Evolutionary conservation across 805 yeast species (phyloP).

Genomic region (Myxozyma neglecta): DNA sequence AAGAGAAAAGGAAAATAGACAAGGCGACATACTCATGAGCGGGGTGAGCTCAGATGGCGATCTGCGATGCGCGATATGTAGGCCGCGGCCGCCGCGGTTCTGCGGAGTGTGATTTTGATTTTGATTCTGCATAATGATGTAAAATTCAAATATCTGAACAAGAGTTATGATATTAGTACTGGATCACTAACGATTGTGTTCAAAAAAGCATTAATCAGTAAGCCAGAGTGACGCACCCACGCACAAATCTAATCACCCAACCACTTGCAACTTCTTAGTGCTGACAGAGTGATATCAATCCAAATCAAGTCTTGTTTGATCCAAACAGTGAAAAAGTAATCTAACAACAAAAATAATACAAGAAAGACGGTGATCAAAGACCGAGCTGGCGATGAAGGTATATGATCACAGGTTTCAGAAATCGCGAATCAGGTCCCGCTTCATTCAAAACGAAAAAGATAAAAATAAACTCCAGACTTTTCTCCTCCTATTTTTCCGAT

Average conservation of each 20-base stretch:
- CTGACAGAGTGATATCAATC: too few species aligned
- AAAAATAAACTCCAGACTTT: background rate
- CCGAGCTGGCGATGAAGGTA: background rate
- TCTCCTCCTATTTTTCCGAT: too few species aligned
- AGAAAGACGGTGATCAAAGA: background rate
- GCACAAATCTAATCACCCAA: too few species aligned
- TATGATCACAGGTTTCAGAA: background rate
- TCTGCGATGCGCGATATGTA: slow-evolving; percentile 94
- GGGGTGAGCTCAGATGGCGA: slow-evolving; percentile 95
- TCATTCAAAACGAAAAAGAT: background rate
- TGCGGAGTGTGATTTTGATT: background rate
- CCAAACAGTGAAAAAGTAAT: too few species aligned
- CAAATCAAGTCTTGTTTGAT: too few species aligned
- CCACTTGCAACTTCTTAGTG: too few species aligned
- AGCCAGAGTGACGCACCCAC: too few species aligned
- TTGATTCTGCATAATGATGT: slow-evolving; percentile 25
- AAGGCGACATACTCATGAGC: slow-evolving; percentile 62
- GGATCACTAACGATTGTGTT: background rate
- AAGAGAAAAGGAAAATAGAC: background rate
- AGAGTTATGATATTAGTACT: background rate
- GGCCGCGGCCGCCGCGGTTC: slow-evolving; percentile 45
- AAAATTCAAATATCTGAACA: background rate
- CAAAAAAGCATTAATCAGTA: too few species aligned
- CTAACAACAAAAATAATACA: too few species aligned
- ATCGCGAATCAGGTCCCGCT: background rate